A percentile compares a stretch with the other conserved stretches of the same genome.
Conservation (phyloP, 106 monocot species). For the Dendrobium officinale region DNA sequence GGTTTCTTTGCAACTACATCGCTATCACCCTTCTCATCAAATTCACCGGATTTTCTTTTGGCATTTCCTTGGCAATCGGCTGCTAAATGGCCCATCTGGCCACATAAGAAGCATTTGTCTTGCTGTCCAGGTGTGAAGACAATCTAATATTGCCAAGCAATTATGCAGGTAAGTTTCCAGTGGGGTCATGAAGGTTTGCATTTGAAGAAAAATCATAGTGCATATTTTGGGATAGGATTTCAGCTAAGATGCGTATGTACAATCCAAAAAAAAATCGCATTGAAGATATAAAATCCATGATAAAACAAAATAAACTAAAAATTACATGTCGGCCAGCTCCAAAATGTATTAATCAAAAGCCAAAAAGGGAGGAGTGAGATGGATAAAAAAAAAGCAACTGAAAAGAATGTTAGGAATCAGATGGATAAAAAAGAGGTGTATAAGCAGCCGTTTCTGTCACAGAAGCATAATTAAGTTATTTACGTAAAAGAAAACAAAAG, state of each 20-base stretch:
- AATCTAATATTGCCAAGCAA: constrained; percentile 36
- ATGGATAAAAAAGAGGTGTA: not conserved
- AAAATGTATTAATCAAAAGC: not conserved
- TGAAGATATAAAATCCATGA: not conserved
- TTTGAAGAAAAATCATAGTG: not conserved
- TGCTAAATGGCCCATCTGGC: constrained; percentile 94
- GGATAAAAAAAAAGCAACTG: not conserved
- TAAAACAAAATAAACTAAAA: not conserved
- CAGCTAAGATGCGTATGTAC: not conserved
- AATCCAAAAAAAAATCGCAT: not conserved
- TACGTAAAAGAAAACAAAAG: not conserved
- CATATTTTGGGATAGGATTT: not conserved
- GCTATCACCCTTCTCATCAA: constrained; percentile 73
- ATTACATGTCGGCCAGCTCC: not conserved
- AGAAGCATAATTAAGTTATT: not conserved
- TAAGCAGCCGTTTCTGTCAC: not conserved
- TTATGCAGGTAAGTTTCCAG: not conserved
- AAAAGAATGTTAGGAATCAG: not conserved
- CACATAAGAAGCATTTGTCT: constrained; percentile 95
- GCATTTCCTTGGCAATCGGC: constrained; percentile 90
- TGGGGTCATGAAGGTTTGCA: not conserved
- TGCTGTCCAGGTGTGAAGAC: constrained; percentile 96
- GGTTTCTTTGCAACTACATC: constrained; percentile 65
- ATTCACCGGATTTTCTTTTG: constrained; percentile 88
- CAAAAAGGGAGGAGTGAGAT: not conserved